A percentile compares a stretch with the other conserved stretches of the same genome.
Evolutionary conservation across 2,329 filamentous ascomycete species (phyloP).

Genomic region (Bimuria novae-zelandiae): DNA sequence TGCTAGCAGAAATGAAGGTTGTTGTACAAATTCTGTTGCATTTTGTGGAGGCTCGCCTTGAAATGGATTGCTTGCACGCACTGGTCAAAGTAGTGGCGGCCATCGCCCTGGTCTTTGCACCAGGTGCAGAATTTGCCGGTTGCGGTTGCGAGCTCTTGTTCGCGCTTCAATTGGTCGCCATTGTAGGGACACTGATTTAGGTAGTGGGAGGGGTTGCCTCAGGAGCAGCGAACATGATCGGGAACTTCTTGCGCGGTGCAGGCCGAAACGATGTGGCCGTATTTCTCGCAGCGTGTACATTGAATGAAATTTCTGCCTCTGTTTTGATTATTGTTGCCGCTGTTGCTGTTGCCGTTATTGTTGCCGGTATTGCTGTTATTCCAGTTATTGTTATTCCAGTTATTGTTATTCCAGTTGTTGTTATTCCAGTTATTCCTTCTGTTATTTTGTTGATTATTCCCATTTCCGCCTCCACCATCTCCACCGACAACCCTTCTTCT

Average conservation of each 20-base stretch:
- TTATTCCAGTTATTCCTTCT: not conserved
- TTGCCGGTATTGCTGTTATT: no score
- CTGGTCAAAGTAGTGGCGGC: conserved; percentile 10
- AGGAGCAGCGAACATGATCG: conserved; percentile 9
- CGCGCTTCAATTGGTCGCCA: conserved; percentile 5
- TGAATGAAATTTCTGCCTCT: not conserved
- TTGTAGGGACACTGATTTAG: conserved; percentile 12
- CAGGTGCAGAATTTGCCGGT: conserved; percentile 18
- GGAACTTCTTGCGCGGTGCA: conserved; percentile 14
- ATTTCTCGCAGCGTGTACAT: conserved; percentile 5
- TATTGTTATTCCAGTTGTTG: conserved; percentile 8
- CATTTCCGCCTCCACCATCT: no score
- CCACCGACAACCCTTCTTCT: no score
- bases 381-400: conserved; percentile 8
- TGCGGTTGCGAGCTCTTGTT: not conserved
- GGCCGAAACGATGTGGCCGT: conserved; percentile 4
- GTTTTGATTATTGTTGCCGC: no score
- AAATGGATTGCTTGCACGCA: conserved; percentile 11
- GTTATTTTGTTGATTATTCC: no score
- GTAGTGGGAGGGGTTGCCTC: conserved; percentile 14
- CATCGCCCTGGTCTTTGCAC: conserved; percentile 18
- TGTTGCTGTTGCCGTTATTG: not conserved
- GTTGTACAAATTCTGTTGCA: conserved; percentile 9
- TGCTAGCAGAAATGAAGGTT: conserved; percentile 19
- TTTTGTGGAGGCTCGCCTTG: not conserved